Evolutionary conservation across 2,329 filamentous ascomycete species (phyloP).

Genomic region (Fusarium zealandicum): DNA sequence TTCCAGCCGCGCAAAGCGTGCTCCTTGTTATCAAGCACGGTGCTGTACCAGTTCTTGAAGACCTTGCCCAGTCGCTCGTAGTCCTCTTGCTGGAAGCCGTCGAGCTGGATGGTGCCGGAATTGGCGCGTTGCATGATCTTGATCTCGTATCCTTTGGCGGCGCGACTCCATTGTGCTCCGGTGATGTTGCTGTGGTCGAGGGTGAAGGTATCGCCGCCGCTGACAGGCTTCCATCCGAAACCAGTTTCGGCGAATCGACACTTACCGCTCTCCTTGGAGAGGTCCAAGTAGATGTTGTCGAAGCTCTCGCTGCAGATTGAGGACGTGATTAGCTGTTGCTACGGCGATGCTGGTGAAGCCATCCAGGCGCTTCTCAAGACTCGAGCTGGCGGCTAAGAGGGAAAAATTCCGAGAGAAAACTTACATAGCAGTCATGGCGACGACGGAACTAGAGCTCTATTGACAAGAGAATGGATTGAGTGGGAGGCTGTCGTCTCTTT

Average conservation of each 20-base stretch:
- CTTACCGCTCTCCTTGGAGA: slow-evolving; percentile 90
- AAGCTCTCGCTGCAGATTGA: slow-evolving; percentile 76
- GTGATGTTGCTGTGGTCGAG: slow-evolving; percentile 86
- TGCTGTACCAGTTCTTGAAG: slow-evolving; percentile 98
- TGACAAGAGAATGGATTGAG: not conserved
- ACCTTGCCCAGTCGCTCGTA: slow-evolving; percentile 89
- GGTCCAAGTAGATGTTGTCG: slow-evolving; percentile 94
- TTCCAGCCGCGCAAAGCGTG: slow-evolving; percentile 98
- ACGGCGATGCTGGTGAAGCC: slow-evolving; percentile 9
- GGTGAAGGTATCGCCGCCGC: slow-evolving; percentile 90
- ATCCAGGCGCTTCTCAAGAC: not conserved
- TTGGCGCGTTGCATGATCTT: slow-evolving; percentile 83
- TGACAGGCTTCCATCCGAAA: slow-evolving; percentile 91
- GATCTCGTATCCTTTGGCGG: slow-evolving; percentile 89
- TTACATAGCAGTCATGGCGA: slow-evolving; percentile 50
- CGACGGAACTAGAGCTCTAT: slow-evolving; percentile 15
- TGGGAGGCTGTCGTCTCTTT: slow-evolving; percentile 8
- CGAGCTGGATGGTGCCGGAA: slow-evolving; percentile 87
- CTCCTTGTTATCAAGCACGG: slow-evolving; percentile 89
- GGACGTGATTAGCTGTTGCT: slow-evolving; percentile 26
- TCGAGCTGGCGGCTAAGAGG: not conserved
- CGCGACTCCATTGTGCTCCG: slow-evolving; percentile 92
- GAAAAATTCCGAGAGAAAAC: slow-evolving; percentile 21
- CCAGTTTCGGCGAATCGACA: slow-evolving; percentile 95
- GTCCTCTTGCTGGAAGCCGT: slow-evolving; percentile 95